phyloP scores from a whole-genome alignment of 2,329 filamentous ascomycete genomes.

The Chrysoporthe austroafricana region DNA sequence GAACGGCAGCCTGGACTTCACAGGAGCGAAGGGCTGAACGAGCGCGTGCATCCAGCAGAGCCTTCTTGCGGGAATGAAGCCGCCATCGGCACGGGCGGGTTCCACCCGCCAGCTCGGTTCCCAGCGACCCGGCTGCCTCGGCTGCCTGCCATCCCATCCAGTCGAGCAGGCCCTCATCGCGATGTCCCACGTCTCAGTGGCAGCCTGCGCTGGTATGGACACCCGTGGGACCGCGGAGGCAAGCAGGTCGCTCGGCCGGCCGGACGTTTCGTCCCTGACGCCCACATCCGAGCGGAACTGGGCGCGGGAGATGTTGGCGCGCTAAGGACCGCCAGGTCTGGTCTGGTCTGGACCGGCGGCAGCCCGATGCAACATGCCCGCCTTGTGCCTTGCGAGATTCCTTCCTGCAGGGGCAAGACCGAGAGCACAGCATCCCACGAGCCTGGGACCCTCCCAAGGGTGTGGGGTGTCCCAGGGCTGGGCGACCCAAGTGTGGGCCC shows the following conservation, averaged over 20 bases:
- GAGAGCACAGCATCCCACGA: not conserved
- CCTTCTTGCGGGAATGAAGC: not conserved
- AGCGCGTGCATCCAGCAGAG: not conserved
- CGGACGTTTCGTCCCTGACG: conserved; percentile 5
- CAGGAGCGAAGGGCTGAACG: not conserved
- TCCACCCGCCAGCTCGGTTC: not conserved
- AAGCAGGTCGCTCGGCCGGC: not conserved
- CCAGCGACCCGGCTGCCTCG: not conserved
- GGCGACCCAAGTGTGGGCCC: not conserved
- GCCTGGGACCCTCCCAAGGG: not conserved
- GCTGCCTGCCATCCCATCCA: not conserved
- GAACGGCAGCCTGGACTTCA: not conserved
- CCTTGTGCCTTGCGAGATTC: not conserved
- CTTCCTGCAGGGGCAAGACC: not conserved
- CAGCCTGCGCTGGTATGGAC: not conserved
- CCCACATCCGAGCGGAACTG: not conserved
- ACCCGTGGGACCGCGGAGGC: not conserved
- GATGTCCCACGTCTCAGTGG: conserved; percentile 5
- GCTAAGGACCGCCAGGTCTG: not conserved
- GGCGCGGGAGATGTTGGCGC: not conserved
- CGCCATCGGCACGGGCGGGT: not conserved
- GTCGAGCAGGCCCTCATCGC: not conserved
- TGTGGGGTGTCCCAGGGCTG: conserved; percentile 2
- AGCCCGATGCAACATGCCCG: conserved; percentile 1
- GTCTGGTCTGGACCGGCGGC: conserved; percentile 2